Evolutionary conservation across 768 basidiomycete genomes (phyloP).

Genomic region (Ramaria sp.): DNA sequence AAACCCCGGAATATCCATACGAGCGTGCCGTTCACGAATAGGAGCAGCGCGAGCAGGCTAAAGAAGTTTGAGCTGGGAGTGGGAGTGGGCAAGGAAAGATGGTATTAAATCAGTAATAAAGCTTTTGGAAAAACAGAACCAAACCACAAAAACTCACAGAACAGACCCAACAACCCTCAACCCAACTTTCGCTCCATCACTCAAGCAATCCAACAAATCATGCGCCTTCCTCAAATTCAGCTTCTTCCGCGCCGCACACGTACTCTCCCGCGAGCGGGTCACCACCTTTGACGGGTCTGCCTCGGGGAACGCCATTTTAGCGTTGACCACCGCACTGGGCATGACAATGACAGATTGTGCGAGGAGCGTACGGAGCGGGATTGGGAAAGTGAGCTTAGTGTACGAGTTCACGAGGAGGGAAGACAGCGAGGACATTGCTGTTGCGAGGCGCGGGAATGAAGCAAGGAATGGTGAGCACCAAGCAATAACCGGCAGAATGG

Average conservation of each 20-base stretch:
- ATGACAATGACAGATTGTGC: not conserved
- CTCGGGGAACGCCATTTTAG: conserved; percentile 7
- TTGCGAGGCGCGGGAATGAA: not conserved
- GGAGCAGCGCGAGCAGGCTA: conserved; percentile 1
- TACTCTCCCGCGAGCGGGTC: not conserved
- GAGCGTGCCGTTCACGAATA: conserved; percentile 1
- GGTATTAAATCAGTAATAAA: not conserved
- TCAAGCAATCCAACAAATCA: not conserved
- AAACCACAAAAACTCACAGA: not conserved
- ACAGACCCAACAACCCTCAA: conserved; percentile 2
- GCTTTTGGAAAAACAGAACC: too few species aligned
- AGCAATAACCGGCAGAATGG: too few species aligned
- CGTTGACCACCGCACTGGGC: conserved; percentile 1
- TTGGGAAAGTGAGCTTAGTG: not conserved
- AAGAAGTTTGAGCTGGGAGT: conserved; percentile 8
- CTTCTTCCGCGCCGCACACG: conserved; percentile 2
- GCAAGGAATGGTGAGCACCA: too few species aligned
- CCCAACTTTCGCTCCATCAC: conserved; percentile 7
- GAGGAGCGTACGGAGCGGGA: not conserved
- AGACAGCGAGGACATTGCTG: conserved; percentile 3
- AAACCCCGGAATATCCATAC: conserved; percentile 6
- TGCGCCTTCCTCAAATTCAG: conserved; percentile 1
- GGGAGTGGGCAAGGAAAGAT: too few species aligned
- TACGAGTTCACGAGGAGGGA: not conserved
- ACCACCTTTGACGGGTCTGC: not conserved